Evolutionary conservation across 306 rosid genomes (phyloP).

Genomic region (Sechiopsis laciniata): DNA sequence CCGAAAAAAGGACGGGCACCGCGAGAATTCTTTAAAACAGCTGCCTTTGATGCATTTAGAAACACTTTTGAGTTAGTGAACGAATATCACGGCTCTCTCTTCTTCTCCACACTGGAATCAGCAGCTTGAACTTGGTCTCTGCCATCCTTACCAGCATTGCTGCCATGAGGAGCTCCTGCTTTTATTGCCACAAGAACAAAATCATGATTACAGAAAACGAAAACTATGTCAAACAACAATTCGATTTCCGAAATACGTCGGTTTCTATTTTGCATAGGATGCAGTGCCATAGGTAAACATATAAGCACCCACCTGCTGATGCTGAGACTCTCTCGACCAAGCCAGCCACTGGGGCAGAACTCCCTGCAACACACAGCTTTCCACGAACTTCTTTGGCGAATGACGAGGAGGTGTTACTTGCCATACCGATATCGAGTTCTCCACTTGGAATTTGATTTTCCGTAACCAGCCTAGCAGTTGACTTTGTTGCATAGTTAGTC

Average conservation of each 20-base stretch:
- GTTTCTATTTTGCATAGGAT: neutral
- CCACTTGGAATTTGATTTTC: constrained; percentile 49
- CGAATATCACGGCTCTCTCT: constrained; percentile 45
- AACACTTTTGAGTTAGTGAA: constrained; percentile 5
- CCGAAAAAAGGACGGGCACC: neutral
- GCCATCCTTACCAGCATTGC: constrained; percentile 44
- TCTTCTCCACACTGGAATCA: constrained; percentile 51
- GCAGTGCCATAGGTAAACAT: neutral
- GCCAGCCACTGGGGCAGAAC: constrained; percentile 44
- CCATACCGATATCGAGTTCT: constrained; percentile 55
- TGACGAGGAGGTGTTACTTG: constrained; percentile 36
- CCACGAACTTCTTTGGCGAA: constrained; percentile 47
- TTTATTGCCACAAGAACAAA: constrained; percentile 19
- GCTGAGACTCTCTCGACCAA: constrained; percentile 43
- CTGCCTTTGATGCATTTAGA: neutral
- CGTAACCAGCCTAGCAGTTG: constrained; percentile 38
- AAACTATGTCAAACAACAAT: constrained; percentile 2
- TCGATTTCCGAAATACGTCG: neutral
- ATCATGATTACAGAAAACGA: neutral
- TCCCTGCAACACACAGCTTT: constrained; percentile 40
- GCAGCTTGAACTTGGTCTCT: constrained; percentile 53
- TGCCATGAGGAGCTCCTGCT: constrained; percentile 60
- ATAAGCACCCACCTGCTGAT: constrained; percentile 44
- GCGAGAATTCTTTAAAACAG: neutral
- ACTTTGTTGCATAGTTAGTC: constrained; percentile 64